Base-by-base conservation (phyloP, 768 basidiomycete species). In the Lactarius tabidus region DNA sequence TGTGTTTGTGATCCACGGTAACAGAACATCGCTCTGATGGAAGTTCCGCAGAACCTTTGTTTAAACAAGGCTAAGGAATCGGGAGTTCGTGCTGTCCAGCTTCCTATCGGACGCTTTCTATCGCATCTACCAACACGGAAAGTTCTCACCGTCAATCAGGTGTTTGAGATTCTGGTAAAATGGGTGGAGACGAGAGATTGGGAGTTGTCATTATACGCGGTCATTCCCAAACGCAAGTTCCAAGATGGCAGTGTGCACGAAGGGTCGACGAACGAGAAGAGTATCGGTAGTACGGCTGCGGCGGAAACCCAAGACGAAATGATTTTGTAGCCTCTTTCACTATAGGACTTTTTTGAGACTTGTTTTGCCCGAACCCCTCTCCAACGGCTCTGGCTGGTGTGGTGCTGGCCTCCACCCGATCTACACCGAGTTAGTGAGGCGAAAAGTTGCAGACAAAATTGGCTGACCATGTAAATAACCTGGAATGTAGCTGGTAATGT, bases 91-190 rank as follows among this genome's bases (percentile, higher is more conserved):
- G 90, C 93, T 45, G 97, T 95, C 5, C 88, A 91, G 57, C 84
- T 99, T 61, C 97, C 97, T 3, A 98, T 99, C 61, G 92, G 94
- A n/a, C 88, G 87, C 62, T 97, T 92, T 74, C 79, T 98, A 39
- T 82, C 88, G 52, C 83, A 89, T 56, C 79, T 99, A 63, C 83
- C 88, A 36, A 95, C 95, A 12, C 87, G 97, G 67, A 98, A 98
- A 72, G 94, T 99, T 36, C 80, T 99, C 68, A 99, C 97, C 1
- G 95, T 99, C 60, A 98, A 99, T 75, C 97, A 98, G 77, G 85
- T 84, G 51, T 91, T 95, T 72, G 93, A 96, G 75, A 97, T 98
- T 69, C 80, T 99, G 62, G 75, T 95, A 23, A 85, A 88, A 70
- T 98, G 93, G 91, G 83, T 89, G n/a, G 90, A 93, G 72, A 86